phyloP scores from a whole-genome alignment of 2,329 filamentous ascomycete species.

The Ophidiomyces ophidiicola region DNA sequence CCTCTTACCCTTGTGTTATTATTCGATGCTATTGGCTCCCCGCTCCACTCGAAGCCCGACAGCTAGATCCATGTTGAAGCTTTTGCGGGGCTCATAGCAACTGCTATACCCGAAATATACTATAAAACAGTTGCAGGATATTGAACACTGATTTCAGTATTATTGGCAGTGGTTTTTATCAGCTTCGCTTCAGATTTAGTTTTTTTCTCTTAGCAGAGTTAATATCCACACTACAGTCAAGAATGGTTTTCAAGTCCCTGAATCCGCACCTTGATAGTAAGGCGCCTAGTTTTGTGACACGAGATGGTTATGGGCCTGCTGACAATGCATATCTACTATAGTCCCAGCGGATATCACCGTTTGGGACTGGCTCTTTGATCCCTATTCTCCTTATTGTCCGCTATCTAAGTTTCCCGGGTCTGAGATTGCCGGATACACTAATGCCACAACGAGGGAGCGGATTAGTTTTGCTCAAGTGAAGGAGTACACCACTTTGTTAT shows the following conservation, averaged over 20 bases:
- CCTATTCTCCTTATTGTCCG: conserved; percentile 35
- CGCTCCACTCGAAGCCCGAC: no score
- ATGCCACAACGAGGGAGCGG: conserved; percentile 47
- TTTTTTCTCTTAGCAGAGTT: not conserved
- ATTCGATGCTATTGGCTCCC: no score
- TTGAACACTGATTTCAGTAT: no score
- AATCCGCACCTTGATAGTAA: conserved; percentile 10
- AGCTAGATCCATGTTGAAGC: no score
- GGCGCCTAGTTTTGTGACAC: not conserved
- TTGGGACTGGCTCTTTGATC: conserved; percentile 52
- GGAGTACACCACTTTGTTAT: conserved; percentile 45
- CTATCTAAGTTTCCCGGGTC: conserved; percentile 29
- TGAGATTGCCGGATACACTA: conserved; percentile 43
- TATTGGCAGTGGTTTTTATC: no score
- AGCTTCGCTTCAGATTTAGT: no score
- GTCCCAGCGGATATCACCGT: conserved; percentile 44
- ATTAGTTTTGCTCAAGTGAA: conserved; percentile 49
- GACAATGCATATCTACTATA: conserved; percentile 18
- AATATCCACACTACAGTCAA: not conserved
- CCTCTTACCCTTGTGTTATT: no score
- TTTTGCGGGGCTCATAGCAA: no score
- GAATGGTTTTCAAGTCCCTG: conserved; percentile 10
- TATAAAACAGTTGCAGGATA: no score
- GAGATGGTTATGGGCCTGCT: not conserved
- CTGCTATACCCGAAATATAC: no score